A percentile compares a stretch with the other conserved stretches of the same genome.
These are phyloP conservation scores for Phytopythium kandeliae DNA, from an alignment of 352 stramenopile genomes.

Conservation along the genomic window DNA sequence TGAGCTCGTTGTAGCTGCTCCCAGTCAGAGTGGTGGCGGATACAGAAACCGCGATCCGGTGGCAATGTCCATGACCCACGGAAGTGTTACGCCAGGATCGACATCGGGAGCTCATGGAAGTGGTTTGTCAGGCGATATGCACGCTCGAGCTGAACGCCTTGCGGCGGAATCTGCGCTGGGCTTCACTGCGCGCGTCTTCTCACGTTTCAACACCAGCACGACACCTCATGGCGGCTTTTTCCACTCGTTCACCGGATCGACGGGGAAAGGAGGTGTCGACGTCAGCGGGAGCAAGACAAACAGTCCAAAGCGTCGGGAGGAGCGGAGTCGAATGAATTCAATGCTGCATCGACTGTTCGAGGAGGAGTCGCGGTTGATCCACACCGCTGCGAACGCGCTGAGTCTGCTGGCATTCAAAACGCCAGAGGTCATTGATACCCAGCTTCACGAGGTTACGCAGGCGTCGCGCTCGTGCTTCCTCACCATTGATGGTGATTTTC, in stretches of 20 bases:
- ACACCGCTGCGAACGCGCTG: conserved; percentile 47
- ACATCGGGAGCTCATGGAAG: background rate
- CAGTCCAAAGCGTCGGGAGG: conserved; percentile 15
- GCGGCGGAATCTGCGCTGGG: conserved; percentile 15
- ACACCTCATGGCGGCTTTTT: conserved; percentile 52
- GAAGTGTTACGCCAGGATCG: background rate
- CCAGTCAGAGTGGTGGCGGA: background rate
- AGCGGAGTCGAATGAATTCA: conserved; percentile 25
- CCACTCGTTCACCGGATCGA: conserved; percentile 38
- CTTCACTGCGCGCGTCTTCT: conserved; percentile 75
- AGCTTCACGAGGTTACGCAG: conserved; percentile 30
- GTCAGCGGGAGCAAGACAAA: background rate
- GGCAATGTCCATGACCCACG: background rate
- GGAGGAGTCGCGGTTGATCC: conserved; percentile 53
- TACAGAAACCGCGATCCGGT: background rate
- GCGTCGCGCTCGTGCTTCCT: conserved; percentile 39
- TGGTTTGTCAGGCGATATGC: background rate
- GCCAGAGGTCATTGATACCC: conserved; percentile 26
- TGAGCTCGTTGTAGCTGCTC: conserved; percentile 1
- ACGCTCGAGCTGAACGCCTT: conserved; percentile 1
- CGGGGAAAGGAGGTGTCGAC: background rate
- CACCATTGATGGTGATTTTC: conserved; percentile 62
- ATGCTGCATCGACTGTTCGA: conserved; percentile 51
- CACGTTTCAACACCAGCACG: conserved; percentile 42
- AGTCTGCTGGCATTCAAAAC: conserved; percentile 52